Evolutionary conservation across 768 basidiomycete species (phyloP).

Genomic region (Fibroporia radiculosa): DNA sequence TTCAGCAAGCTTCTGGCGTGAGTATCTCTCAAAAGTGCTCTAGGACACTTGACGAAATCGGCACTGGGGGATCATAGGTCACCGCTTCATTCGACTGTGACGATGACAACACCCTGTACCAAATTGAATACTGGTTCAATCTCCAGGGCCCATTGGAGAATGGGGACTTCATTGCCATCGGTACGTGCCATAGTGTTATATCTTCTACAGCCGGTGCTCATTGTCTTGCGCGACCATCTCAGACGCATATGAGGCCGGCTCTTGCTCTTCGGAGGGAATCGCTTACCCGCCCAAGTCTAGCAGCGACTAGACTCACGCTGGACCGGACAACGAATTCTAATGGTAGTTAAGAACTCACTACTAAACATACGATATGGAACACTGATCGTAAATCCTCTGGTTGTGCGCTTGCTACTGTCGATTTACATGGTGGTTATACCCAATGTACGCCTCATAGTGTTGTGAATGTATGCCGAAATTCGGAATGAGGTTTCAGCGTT

Average conservation of each 20-base stretch:
- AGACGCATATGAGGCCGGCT: constrained; percentile 44
- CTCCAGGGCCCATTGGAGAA: constrained; percentile 60
- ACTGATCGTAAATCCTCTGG: too few species aligned
- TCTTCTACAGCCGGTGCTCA: neutral
- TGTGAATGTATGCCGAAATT: too few species aligned
- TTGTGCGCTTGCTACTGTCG: too few species aligned
- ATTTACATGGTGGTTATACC: too few species aligned
- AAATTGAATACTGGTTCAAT: constrained; percentile 59
- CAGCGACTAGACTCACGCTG: too few species aligned
- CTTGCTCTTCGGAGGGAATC: constrained; percentile 51
- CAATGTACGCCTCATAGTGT: too few species aligned
- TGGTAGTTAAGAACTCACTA: too few species aligned
- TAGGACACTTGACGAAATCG: neutral
- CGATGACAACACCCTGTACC: constrained; percentile 13
- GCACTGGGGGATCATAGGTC: constrained; percentile 9
- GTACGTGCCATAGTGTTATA: constrained; percentile 26
- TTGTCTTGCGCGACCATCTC: constrained; percentile 2
- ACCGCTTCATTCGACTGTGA: constrained; percentile 44
- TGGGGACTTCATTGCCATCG: constrained; percentile 52
- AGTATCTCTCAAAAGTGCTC: constrained; percentile 4
- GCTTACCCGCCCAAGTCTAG: constrained; percentile 52
- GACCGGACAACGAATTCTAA: too few species aligned
- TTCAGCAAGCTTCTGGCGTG: constrained; percentile 48
- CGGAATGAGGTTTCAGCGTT: too few species aligned
- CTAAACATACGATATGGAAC: too few species aligned